Evolutionary conservation across 768 basidiomycete species (phyloP).

Genomic region (Amanita rubescens): DNA sequence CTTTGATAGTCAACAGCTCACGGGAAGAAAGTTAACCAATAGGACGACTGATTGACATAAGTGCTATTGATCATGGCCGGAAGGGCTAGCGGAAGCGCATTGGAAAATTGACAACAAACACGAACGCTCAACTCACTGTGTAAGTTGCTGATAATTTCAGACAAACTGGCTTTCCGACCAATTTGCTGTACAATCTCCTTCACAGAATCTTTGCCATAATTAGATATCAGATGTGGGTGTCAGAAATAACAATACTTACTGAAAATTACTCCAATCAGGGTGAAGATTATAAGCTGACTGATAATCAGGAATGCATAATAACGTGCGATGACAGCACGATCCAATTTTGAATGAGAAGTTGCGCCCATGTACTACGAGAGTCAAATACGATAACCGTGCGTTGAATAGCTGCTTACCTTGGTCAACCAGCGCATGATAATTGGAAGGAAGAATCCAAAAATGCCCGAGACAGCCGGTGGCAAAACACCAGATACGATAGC

Average conservation of each 20-base stretch:
- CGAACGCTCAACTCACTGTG: slow-evolving; percentile 28
- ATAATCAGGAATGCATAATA: slow-evolving; percentile 94
- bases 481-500: slow-evolving; percentile 87
- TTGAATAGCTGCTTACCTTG: slow-evolving; percentile 34
- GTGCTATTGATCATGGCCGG: slow-evolving; percentile 73
- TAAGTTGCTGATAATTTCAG: slow-evolving; percentile 39
- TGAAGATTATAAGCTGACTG: slow-evolving; percentile 92
- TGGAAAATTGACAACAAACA: background rate
- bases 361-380: slow-evolving; percentile 55
- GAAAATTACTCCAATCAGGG: slow-evolving; percentile 83
- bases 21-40: slow-evolving; percentile 94
- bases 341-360: slow-evolving; percentile 69
- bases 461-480: slow-evolving; percentile 79
- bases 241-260: slow-evolving; percentile 39
- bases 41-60: slow-evolving; percentile 87
- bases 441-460: slow-evolving; percentile 89
- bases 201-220: slow-evolving; percentile 28
- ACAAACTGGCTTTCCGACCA: slow-evolving; percentile 36
- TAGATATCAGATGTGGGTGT: background rate
- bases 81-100: slow-evolving; percentile 35
- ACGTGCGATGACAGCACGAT: slow-evolving; percentile 85
- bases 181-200: slow-evolving; percentile 36
- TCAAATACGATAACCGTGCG: slow-evolving; percentile 49
- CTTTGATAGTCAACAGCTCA: slow-evolving; percentile 29
- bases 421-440: slow-evolving; percentile 88